Evolutionary conservation across 106 monocot genomes (phyloP).

Genomic region (Amphibolis antarctica): DNA sequence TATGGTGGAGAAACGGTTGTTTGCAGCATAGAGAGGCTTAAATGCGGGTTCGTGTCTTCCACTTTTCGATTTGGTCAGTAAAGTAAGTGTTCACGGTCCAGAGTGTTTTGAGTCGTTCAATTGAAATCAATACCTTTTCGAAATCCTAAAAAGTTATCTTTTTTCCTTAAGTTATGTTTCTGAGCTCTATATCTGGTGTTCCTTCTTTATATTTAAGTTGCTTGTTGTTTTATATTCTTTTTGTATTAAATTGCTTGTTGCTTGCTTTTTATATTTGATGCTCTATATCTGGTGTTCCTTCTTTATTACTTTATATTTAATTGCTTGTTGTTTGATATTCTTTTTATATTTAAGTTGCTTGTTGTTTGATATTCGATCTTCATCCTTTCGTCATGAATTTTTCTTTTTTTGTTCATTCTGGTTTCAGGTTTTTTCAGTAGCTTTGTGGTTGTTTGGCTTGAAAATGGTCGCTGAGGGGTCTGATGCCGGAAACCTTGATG

Average conservation of each 20-base stretch:
- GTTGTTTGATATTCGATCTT: neutral
- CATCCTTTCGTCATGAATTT: neutral
- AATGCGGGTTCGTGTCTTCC: neutral
- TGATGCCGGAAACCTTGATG: slow-evolving; percentile 2
- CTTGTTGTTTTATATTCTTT: no score
- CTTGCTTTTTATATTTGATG: no score
- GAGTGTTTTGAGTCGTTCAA: no score
- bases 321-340: neutral
- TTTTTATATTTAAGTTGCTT: neutral
- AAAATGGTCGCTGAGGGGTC: slow-evolving; percentile 7
- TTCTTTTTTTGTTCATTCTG: neutral
- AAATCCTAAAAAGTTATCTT: no score
- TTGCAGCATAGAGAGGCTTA: neutral
- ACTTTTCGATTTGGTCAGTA: neutral
- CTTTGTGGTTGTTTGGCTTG: neutral
- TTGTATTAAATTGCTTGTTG: no score
- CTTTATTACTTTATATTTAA: neutral
- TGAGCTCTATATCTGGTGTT: no score
- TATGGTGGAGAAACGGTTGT: neutral
- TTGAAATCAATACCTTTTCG: no score
- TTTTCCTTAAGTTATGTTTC: no score
- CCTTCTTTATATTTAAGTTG: no score
- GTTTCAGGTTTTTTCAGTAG: slow-evolving; percentile 1
- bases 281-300: neutral
- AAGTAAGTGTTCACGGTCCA: neutral